Base-by-base conservation (phyloP, 495 filamentous ascomycete genomes). In the Penicillium waksmanii region DNA sequence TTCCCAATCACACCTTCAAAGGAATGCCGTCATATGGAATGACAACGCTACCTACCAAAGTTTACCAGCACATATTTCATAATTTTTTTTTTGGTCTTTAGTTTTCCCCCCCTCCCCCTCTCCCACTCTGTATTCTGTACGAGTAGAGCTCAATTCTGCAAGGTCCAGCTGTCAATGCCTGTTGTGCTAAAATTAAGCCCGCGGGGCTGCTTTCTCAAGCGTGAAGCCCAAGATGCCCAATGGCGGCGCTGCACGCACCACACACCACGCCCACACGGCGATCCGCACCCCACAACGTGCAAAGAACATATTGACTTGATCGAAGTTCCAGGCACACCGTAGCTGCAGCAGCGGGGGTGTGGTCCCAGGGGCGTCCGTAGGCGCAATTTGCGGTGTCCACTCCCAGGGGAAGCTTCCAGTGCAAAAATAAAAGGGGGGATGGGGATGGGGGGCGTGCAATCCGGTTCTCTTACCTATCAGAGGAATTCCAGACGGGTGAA, bases 271-370 rank as follows among this genome's bases (percentile, higher is more conserved):
- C 58, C 58, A 62, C 51, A 49, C 38, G 61, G 51, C 54, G 66
- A 68, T 68, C 67, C 67, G 62, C 61, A 47, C 67, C 60, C 67
- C 67, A 70, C 67, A 70, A 64, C 63, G 65, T 66, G 67, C 57
- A 65, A 33, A 48, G 61, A 60, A 64, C 61, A 47, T 61, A 61
- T 61, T 52, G 55, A 43, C 35, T 46, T 36, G 31, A 51, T 36
- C 53, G 40, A 13, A 51, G 23, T 61, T 44, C 51, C 50, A 64
- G 44, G 49, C 27, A 53, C 35, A 23, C 34, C 9, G 19, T 40
- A 17, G 40, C 33, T 53, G 52, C 51, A 51, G 57, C 33, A 49
- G 34, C 23, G 3, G 3, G 2, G 23, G 3, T 23, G 23, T 25
- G 57, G 42, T 55, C 46, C 46, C 51, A 59, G 50, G 57, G 57